Base-by-base conservation (phyloP, 305 asterid genomes). In the Solanum chacoense region DNA sequence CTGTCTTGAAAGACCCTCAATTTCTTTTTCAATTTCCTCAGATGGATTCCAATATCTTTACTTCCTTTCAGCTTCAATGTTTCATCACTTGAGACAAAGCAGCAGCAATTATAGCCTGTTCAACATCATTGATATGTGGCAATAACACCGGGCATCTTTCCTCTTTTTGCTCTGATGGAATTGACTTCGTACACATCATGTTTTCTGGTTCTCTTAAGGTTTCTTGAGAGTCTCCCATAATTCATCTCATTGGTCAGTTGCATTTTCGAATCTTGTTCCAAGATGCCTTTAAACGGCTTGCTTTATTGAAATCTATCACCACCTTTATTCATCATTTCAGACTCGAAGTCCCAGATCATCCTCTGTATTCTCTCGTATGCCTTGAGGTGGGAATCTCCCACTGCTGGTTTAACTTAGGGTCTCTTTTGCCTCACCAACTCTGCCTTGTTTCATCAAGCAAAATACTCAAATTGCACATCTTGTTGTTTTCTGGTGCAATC, bases 401-500 rank as follows among this genome's bases (percentile, higher is more conserved):
- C 93, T 2, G 98, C 98, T 10, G 99, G 99, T 91, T 96, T 96
- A 34, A 97, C 99, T 42, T 93, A 32, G 96, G 16, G 93, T 95
- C 38, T 94, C 96, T 65, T 95, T 96, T 0, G 98, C 99, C 94
- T 96, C 99, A 26, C 26, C 88, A 14, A 96, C 91, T 71, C 98
- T 91, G 31, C 98, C 98, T 71, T 94, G 99, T 86, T 96, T 94
- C 98, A 96, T 95, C 29, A 94, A 90, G 85, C 99, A 96, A 50
- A 20, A 95, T 95, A 14, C 99, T 98, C 0, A 94, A 90, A 85
- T 95, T 96, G 91, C 96, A 95, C 98, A 94, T 96, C 88, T 95
- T 97, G 93, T 96, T 97, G 38, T 96, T 95, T 88, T 96, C 98
- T n/a, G 98, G 95, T 16, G 98, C 94, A 12, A 97, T 94, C 87